Evolutionary conservation across 2,329 filamentous ascomycete genomes (phyloP), one percentile per base, ranked within the genome.

Genomic region (Boeremia exigua): DNA sequence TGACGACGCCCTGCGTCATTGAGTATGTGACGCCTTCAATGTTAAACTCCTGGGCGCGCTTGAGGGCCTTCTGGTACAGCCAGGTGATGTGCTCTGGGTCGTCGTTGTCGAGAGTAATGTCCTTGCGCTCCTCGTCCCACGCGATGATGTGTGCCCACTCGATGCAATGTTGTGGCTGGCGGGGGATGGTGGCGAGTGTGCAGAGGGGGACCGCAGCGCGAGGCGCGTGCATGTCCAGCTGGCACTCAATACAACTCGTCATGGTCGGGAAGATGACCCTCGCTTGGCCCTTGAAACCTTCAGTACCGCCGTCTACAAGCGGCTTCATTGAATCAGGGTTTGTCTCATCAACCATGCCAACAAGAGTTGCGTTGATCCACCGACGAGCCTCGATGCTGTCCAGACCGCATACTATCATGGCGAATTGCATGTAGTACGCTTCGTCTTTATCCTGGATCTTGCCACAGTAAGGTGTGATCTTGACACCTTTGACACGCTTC

Each of bases 121-220:
- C 96, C 60, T 82, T 82, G 49, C 81, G 78, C 68, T 83, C 77
- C 67, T 82, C 85, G 59, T 96, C 92, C 95, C 95, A 99, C 36
- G 95, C 95, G 60, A 99, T 97, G 70, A 98, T 89, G 74, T 98
- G 94, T 0, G 95, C 96, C 95, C 95, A 99, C 78, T 99, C 95
- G 70, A 99, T 91, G 75, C 95, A 99, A 78, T 99, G 95, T 75
- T 98, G 93, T 1, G 95, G 95, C 73, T 99, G 95, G 12, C 95
- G 90, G 9, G 95, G 95, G 64, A 99, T 98, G 15, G 92, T 96
- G 14, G 95, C 95, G 54, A 99, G 88, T 3, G 95, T 99, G 76
- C 95, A 99, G 27, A 99, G 88, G 1, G 95, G 95, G 0, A 99
- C 94, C 12, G 95, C 92, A n/a, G 92, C 91, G 48, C 94, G 86